phyloP scores from a whole-genome alignment of 345 rosid species.

The Lepidium aucheri region DNA sequence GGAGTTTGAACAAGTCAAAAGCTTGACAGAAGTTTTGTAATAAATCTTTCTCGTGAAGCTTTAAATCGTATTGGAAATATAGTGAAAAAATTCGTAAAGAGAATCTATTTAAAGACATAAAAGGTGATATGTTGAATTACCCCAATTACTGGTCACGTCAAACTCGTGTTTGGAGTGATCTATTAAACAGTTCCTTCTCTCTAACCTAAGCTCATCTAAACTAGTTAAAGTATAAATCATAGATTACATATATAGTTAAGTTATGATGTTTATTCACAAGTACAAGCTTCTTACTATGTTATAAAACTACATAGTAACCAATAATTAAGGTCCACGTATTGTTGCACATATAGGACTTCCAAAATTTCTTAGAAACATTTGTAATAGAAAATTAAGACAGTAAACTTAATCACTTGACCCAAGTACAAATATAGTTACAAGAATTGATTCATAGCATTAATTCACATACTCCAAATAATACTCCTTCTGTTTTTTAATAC shows the following conservation, averaged over 20 bases:
- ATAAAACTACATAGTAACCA: background rate
- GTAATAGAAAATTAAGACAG: no score
- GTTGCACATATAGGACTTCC: no score
- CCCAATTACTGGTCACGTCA: slow-evolving; percentile 3
- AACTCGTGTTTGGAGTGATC: background rate
- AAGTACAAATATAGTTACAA: no score
- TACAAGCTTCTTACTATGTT: slow-evolving; percentile 1
- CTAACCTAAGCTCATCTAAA: background rate
- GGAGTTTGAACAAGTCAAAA: slow-evolving; percentile 1
- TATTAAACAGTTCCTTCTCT: background rate
- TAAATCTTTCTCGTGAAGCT: slow-evolving; percentile 11
- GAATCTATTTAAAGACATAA: slow-evolving; percentile 12
- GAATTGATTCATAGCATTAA: no score
- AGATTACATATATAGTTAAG: background rate
- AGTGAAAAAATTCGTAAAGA: background rate
- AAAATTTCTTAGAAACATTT: no score
- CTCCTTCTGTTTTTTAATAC: no score
- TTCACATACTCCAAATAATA: no score
- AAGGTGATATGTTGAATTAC: background rate
- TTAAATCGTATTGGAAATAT: background rate
- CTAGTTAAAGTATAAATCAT: no score
- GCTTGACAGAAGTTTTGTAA: background rate
- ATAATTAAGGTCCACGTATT: background rate
- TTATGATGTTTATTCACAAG: slow-evolving; percentile 2
- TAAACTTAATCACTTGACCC: no score